Evolutionary conservation across 345 rosid genomes (phyloP).

Genomic region (Pugionium cornutum): DNA sequence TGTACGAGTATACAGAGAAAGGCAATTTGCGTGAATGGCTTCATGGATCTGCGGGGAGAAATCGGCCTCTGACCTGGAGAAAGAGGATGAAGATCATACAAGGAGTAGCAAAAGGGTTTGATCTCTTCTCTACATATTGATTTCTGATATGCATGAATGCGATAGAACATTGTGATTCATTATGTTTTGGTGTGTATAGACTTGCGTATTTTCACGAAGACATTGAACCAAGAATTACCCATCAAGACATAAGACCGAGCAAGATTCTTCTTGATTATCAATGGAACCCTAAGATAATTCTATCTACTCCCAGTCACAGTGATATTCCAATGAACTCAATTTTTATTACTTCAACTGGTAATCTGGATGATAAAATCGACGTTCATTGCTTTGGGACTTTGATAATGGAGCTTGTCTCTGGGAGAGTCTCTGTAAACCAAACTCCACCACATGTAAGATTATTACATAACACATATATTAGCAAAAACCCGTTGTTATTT

Average conservation of each 20-base stretch:
- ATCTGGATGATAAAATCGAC: conserved; percentile 47
- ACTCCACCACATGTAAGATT: conserved; percentile 49
- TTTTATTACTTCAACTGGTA: conserved; percentile 23
- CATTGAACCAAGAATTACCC: conserved; percentile 59
- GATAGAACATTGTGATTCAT: conserved; percentile 15
- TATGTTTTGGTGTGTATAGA: conserved; percentile 42
- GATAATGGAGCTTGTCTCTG: conserved; percentile 72
- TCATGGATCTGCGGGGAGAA: conserved; percentile 51
- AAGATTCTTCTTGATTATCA: conserved; percentile 71
- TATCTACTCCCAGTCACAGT: conserved; percentile 30
- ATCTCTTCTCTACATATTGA: not conserved
- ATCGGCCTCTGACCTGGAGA: conserved; percentile 57
- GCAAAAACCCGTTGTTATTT: not conserved
- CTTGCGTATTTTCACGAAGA: conserved; percentile 79
- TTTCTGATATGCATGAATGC: not conserved
- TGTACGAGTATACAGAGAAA: conserved; percentile 65
- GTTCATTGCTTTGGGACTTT: conserved; percentile 71
- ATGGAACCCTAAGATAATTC: conserved; percentile 73
- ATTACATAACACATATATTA: not conserved
- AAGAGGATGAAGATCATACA: conserved; percentile 59
- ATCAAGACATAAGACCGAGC: conserved; percentile 58
- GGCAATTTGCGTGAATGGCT: conserved; percentile 80
- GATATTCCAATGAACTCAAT: conserved; percentile 19
- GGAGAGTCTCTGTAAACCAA: conserved; percentile 54
- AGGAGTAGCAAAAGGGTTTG: conserved; percentile 81